Evolutionary conservation across 2,329 filamentous ascomycete genomes (phyloP).

Genomic region (Pestalotiopsis fici): DNA sequence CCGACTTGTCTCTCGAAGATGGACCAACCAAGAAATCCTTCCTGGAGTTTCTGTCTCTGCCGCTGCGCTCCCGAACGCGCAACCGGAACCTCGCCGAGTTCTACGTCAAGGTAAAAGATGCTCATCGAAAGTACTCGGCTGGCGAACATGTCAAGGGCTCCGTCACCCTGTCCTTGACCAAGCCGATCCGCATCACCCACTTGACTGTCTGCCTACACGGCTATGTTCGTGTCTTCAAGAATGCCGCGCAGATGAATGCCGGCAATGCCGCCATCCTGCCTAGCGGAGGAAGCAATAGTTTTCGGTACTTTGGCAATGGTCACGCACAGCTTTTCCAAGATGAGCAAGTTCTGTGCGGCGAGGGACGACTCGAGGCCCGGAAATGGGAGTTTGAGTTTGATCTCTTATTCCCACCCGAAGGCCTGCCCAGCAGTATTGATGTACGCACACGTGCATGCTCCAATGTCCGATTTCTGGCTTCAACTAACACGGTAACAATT

Average conservation of each 20-base stretch:
- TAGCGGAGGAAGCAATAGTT: constrained; percentile 35
- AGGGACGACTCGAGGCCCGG: constrained; percentile 72
- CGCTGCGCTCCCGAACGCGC: constrained; percentile 56
- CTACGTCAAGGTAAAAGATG: constrained; percentile 75
- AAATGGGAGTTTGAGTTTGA: constrained; percentile 81
- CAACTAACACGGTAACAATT: constrained; percentile 18
- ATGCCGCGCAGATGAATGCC: constrained; percentile 52
- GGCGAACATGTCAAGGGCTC: constrained; percentile 75
- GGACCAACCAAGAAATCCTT: constrained; percentile 44
- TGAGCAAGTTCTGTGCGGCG: constrained; percentile 77
- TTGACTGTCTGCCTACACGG: constrained; percentile 77
- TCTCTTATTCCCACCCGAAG: constrained; percentile 67
- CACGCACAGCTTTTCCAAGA: constrained; percentile 83
- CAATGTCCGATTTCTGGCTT: background rate
- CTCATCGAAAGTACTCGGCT: constrained; percentile 73
- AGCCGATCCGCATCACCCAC: constrained; percentile 77
- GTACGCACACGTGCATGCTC: constrained; percentile 54
- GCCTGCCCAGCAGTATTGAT: constrained; percentile 89
- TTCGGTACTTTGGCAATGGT: constrained; percentile 72
- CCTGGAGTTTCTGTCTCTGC: constrained; percentile 54
- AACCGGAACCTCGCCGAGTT: constrained; percentile 78
- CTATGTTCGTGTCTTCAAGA: constrained; percentile 78
- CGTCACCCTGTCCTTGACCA: constrained; percentile 72
- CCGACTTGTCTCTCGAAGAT: constrained; percentile 38
- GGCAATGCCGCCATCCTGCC: constrained; percentile 41